Evolutionary conservation across 2,329 filamentous ascomycete species (phyloP), one percentile per base, ranked within the genome.

Genomic region (Blastomyces parvus): DNA sequence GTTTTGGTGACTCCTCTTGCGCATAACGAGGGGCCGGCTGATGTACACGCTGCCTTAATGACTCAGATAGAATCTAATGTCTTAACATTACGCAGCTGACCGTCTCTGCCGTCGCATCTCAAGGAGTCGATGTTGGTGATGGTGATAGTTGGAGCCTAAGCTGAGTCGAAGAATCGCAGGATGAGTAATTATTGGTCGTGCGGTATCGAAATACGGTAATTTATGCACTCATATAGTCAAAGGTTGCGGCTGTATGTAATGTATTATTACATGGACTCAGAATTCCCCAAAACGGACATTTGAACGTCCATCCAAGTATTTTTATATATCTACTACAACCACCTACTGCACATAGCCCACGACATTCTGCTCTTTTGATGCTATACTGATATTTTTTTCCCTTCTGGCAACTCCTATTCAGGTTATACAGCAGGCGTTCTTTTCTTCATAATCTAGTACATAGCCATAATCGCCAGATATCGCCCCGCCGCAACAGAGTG

Each of bases 261-360:
- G 55, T 42, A 58, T 40, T 58, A 56, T 42, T 58, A 58, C 55
- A 58, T 9, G 30, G 19, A n/a, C 7, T 36, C 30, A n/a, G n/a
- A 56, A 36, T 56, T 36, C 8, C 52, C 52, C 52, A 56, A 56
- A 56, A 36, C 13, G 52, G 52, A 56, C 30, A 56, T 22, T 38
- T 56, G 19, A n/a, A 9, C 27, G 30, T 36, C 50, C 22, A 14
- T 38, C 52, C 52, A 22, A 48, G n/a, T 7, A 13, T 48, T 53
- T 33, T 53, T 27, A 36, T n/a, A 38, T 3, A 33, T 38, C 19
- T 22, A 5, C 19, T 14, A 38, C 53, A 38, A 22, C n/a, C 19
- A 25, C 11, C 2, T n/a, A 42, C 36, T 40, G 2, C 22, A 22
- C 22, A 22, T 27, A 58, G 33, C 14, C 33, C 22, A 48, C 42